A percentile compares a stretch with the other conserved stretches of the same genome.
phyloP scores from a whole-genome alignment of 2,329 filamentous ascomycete species.

The Botryotinia convoluta region DNA sequence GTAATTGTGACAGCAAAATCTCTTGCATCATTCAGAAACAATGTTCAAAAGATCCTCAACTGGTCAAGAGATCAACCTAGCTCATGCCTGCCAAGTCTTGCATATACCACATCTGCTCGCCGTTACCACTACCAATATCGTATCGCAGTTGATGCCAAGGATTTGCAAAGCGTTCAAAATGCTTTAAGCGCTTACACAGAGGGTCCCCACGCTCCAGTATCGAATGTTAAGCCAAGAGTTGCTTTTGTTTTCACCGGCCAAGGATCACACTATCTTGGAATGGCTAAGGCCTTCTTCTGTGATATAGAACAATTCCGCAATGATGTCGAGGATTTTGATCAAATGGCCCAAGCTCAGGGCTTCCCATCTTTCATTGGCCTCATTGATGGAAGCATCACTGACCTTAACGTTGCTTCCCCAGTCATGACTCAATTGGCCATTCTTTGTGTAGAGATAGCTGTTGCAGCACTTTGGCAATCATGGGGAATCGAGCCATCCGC shows the following conservation, averaged over 20 bases:
- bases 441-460: conserved; percentile 51
- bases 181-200: conserved; percentile 9
- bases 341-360: conserved; percentile 28
- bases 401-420: not conserved
- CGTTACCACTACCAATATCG: conserved; percentile 57
- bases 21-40: conserved; percentile 20
- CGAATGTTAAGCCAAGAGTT: conserved; percentile 17
- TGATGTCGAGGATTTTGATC: conserved; percentile 31
- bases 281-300: conserved; percentile 31
- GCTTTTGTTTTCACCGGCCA: conserved; percentile 42
- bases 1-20: conserved; percentile 20
- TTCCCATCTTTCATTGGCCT: conserved; percentile 39
- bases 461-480: conserved; percentile 53
- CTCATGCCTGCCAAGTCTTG: conserved; percentile 22
- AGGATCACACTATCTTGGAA: conserved; percentile 43
- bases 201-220: conserved; percentile 17
- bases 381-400: conserved; percentile 37
- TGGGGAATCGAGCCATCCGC: conserved; percentile 55
- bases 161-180: conserved; percentile 35
- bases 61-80: conserved; percentile 15
- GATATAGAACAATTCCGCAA: conserved; percentile 41
- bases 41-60: conserved; percentile 12
- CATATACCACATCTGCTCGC: conserved; percentile 39
- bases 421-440: conserved; percentile 20
- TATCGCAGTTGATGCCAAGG: conserved; percentile 46